Percentiles rank a stretch among this genome's conserved stretches.
These are phyloP conservation scores for Persicaria maculosa DNA, from an alignment of 148 eudicot genomes.

Conservation along the genomic window DNA sequence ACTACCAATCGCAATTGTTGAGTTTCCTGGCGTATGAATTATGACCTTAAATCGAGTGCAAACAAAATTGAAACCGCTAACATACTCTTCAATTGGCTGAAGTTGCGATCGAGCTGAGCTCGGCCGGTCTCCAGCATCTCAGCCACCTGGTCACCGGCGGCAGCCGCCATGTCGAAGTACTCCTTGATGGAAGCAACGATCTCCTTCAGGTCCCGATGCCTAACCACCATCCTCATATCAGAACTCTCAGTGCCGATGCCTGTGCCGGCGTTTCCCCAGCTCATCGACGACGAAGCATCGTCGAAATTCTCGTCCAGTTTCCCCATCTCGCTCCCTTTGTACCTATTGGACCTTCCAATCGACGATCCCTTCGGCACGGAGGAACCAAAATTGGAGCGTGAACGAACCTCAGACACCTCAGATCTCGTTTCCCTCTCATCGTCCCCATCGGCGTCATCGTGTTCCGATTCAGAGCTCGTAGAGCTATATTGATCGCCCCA, in stretches of 20 bases:
- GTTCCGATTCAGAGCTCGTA: constrained; percentile 34
- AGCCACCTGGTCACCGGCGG: constrained; percentile 82
- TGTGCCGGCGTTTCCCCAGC: constrained; percentile 44
- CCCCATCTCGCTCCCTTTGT: constrained; percentile 21
- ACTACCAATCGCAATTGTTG: background rate
- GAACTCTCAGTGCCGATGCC: constrained; percentile 25
- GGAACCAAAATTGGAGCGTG: constrained; percentile 37
- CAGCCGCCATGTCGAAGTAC: constrained; percentile 82
- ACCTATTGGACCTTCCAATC: constrained; percentile 10
- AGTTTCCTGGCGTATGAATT: background rate
- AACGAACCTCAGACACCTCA: constrained; percentile 33
- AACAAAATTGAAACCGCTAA: background rate
- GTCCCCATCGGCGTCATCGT: constrained; percentile 26
- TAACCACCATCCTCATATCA: constrained; percentile 74
- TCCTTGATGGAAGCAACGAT: constrained; percentile 65
- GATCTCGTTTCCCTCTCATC: constrained; percentile 66
- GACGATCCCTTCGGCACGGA: constrained; percentile 16
- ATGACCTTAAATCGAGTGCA: constrained; percentile 5
- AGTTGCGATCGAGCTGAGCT: constrained; percentile 94
- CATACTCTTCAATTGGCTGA: constrained; percentile 69
- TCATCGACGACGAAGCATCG: constrained; percentile 45
- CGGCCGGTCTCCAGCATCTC: constrained; percentile 86
- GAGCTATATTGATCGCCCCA: constrained; percentile 95
- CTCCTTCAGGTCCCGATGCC: constrained; percentile 76
- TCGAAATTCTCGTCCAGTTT: constrained; percentile 37